Evolutionary conservation across 768 basidiomycete species (phyloP).

Genomic region (Saitozyma podzolica): DNA sequence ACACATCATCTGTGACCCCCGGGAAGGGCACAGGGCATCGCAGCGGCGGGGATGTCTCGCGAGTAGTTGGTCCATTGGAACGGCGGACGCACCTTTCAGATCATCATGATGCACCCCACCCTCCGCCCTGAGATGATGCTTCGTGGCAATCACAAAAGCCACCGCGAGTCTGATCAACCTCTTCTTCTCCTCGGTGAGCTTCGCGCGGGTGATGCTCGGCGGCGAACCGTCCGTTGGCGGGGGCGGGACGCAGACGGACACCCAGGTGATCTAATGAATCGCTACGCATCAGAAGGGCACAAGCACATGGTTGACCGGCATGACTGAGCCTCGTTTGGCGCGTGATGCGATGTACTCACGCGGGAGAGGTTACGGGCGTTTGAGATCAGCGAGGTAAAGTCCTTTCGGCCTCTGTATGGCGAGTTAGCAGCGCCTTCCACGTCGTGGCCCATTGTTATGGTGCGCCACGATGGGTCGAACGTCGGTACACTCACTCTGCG

Average conservation of each 20-base stretch:
- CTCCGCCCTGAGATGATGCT: constrained; percentile 58
- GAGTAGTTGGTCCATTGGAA: background rate
- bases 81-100: constrained; percentile 57
- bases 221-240: constrained; percentile 50
- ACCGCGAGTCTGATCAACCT: constrained; percentile 68
- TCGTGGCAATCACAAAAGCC: constrained; percentile 69
- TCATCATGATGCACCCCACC: constrained; percentile 78
- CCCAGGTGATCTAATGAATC: constrained; percentile 65
- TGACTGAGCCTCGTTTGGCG: constrained; percentile 23
- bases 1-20: too few relatives aligned
- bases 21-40: background rate
- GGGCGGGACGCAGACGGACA: constrained; percentile 62
- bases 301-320: background rate
- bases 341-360: constrained; percentile 16
- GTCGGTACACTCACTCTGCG: constrained; percentile 56
- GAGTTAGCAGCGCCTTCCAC: constrained; percentile 66
- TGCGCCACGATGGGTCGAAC: background rate
- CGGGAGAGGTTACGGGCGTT: constrained; percentile 54
- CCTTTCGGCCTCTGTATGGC: constrained; percentile 77
- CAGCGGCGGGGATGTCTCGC: background rate
- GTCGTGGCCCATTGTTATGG: constrained; percentile 54
- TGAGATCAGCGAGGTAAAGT: constrained; percentile 70
- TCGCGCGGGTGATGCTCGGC: constrained; percentile 39
- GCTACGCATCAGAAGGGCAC: background rate
- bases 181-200: constrained; percentile 59